Base-by-base conservation (phyloP, 108 stramenopile species). In the Conticribra weissflogii region DNA sequence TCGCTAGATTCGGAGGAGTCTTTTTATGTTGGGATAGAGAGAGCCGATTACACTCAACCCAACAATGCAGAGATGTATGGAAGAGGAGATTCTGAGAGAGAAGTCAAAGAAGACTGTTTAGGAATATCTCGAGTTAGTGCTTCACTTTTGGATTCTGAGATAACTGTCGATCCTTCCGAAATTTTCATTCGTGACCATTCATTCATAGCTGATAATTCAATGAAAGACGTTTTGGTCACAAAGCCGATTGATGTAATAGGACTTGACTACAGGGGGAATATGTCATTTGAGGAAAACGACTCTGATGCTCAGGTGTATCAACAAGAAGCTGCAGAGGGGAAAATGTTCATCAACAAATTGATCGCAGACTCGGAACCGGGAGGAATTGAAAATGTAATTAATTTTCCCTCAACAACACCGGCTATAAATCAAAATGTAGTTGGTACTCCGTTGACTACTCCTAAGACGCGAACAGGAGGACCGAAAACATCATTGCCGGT, bases 11-110 rank as follows among this genome's bases (percentile, higher is more conserved):
- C 48, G 49, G 76, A 78, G 32, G 76, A 78, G 56, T 68, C 66
- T 28, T 78, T 78, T 63, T 78, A 78, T 60, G 76, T 78, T 17
- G 76, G 76, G 1, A 78, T 78, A 19, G 76, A 78, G 41, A 24
- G 76, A 30, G 76, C 76, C 16, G 76, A 78, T 70, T 78, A 78
- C 45, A 47, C 76, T 18, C 49, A 54, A 21, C 76, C 76, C 1
- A 67, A 78, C 52, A 78, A 65, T 62, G 58, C 59, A 25, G 76
- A 70, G 27, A 70, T 78, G 45, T 78, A 78, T 32, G 69, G 69
- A 8, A 41, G 63, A 33, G 66, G 54, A 33, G 23, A 65, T 16
- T 56, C 45, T 41, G 59, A 31, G 50, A 21, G 5, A 22, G 60
- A 56, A 50, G 17, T 27, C 23, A 68, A 70, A 41, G 69, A 78